Base-by-base conservation (phyloP, 176 grass and related monocot genomes). In the Musa schizocarpa region DNA sequence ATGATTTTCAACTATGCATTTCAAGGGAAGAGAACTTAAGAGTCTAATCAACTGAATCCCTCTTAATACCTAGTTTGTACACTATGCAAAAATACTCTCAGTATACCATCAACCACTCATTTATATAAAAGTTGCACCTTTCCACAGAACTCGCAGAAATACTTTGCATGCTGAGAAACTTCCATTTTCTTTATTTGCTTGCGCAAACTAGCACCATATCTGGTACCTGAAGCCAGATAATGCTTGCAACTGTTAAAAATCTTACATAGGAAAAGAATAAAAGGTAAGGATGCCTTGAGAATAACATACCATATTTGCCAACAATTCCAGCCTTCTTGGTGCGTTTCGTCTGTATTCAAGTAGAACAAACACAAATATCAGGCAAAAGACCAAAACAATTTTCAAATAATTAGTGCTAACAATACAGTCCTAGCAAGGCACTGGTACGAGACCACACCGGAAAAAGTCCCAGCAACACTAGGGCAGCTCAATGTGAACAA, bases 131-230 rank as follows among this genome's bases (percentile, higher is more conserved):
- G 34, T 11, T 21, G 50, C 74, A 93, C 90, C 90, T 97, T 93
- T 12, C 93, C 93, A 72, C 88, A 93, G 74, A 97, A 93, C 83
- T 93, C 90, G 9, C 93, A 97, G 82, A 97, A 97, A 51, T 97
- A 93, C 86, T 93, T 97, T 50, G 90, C 87, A 75, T 93, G 90
- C 70, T 97, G 88, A 51, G 93, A 93, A 50, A 93, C 90, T 75
- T 97, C 93, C 90, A 97, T 97, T 73, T 97, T 97, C 83, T 97
- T 93, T 56, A 97, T 97, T 82, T 97, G 90, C 81, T 97, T 97
- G 75, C 90, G 88, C 82, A 97, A 82, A 79, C 93, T 96, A 53
- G 93, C 90, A 92, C 93, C 93, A 71, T 93, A 97, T 80, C 93
- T 96, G 56, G 87, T 93, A 7, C 93, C 87, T 96, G 19, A 49